A percentile compares a stretch with the other conserved stretches of the same genome.
Conservation (phyloP, 177 flowering plant genomes). For the Vitis hybrid region DNA sequence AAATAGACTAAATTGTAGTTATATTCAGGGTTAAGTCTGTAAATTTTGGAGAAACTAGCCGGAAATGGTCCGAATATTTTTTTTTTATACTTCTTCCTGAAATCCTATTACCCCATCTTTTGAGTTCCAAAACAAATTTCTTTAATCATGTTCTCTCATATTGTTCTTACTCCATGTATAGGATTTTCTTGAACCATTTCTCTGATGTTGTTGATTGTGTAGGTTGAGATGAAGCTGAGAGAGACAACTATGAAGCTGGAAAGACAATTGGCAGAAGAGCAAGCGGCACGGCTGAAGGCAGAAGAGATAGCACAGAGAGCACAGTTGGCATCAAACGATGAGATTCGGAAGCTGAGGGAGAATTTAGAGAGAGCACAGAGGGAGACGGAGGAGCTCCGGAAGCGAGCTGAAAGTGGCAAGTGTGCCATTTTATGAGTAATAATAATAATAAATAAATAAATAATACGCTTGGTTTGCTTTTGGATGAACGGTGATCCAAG, state of each 20-base stretch:
- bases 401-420: slow-evolving; percentile 37
- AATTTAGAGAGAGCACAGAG: slow-evolving; percentile 58
- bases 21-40: too few relatives aligned
- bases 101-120: too few relatives aligned
- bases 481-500: too few relatives aligned
- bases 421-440: slow-evolving; percentile 58
- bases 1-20: too few relatives aligned
- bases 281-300: slow-evolving; percentile 69
- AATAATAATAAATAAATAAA: neutral
- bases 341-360: slow-evolving; percentile 69
- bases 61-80: too few relatives aligned
- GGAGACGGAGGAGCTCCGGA: slow-evolving; percentile 71
- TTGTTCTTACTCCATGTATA: neutral
- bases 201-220: neutral
- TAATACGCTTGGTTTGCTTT: too few relatives aligned
- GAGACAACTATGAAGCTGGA: slow-evolving; percentile 73
- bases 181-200: neutral
- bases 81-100: too few relatives aligned
- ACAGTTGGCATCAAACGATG: slow-evolving; percentile 63
- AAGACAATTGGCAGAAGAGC: slow-evolving; percentile 73
- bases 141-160: neutral
- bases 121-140: too few relatives aligned
- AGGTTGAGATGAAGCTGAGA: slow-evolving; percentile 76
- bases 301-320: slow-evolving; percentile 57
- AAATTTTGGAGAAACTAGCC: too few relatives aligned